Conservation (phyloP, 1,284 basidiomycete genomes). For the Fomitopsis schrenkii region DNA sequence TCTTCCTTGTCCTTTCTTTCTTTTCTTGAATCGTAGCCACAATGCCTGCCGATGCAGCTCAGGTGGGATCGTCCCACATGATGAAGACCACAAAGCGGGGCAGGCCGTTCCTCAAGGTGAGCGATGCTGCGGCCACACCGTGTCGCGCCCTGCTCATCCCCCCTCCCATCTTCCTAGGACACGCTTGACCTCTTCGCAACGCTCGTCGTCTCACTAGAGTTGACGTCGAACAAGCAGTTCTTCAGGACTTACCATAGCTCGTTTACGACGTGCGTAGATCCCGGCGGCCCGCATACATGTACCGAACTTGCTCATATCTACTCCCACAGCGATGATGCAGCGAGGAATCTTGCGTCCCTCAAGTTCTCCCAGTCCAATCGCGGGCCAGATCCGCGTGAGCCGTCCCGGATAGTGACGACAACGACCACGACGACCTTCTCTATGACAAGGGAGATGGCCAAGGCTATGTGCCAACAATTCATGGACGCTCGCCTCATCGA, state of each 20-base stretch:
- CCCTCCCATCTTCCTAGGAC: conserved; percentile 54
- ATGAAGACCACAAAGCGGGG: conserved; percentile 97
- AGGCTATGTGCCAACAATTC: conserved; percentile 99
- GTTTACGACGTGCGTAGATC: conserved; percentile 82
- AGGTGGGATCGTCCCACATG: conserved; percentile 72
- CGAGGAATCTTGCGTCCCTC: conserved; percentile 88
- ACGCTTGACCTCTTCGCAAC: conserved; percentile 98
- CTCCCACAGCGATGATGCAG: conserved; percentile 84
- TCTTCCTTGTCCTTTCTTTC: conserved; percentile 13
- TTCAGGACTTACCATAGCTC: conserved; percentile 94
- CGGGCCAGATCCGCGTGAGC: conserved; percentile 95
- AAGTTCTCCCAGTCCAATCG: conserved; percentile 99
- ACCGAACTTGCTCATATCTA: conserved; percentile 8
- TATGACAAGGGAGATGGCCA: conserved; percentile 99
- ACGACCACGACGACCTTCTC: conserved; percentile 99
- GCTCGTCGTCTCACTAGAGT: conserved; percentile 88
- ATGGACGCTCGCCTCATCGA: conserved; percentile 98
- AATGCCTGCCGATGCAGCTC: conserved; percentile 37
- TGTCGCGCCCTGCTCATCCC: neutral
- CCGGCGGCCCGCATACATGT: conserved; percentile 14
- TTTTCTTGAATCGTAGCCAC: conserved; percentile 12
- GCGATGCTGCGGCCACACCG: conserved; percentile 7
- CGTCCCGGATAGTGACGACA: conserved; percentile 94
- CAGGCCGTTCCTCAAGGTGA: conserved; percentile 88
- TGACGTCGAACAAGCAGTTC: conserved; percentile 90